Base-by-base conservation (phyloP, 352 stramenopile species). In the Pythium angustatum region DNA sequence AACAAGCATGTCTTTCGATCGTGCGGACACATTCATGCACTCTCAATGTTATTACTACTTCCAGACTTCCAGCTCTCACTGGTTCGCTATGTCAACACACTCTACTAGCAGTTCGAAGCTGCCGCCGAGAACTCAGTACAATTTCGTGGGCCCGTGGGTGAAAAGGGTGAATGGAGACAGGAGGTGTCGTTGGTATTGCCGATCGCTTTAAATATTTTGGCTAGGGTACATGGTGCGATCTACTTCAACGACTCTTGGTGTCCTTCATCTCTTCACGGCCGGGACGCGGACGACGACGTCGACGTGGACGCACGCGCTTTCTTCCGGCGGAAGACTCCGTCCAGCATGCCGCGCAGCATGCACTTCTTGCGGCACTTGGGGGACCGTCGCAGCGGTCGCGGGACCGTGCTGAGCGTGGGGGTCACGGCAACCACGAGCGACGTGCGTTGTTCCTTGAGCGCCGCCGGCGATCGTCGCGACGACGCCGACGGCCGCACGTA, bases 271-370 rank as follows among this genome's bases (percentile, higher is more conserved):
- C 24, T 33, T 52, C 22, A 22, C 33, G 24, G 26, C 19, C 44
- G 7, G 26, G 22, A 30, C 17, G n/a, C n/a, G n/a, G n/a, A n/a
- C n/a, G n/a, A n/a, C n/a, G n/a, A n/a, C 14, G 34, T 44, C 19
- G 33, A 22, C 6, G 52, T n/a, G 9, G 52, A 17, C 53, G 45
- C 45, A 33, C 50, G 50, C 30, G 58, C 41, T 66, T 66, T 73
- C 66, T 73, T 73, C 66, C 66, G 56, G 50, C 58, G 66, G 58
- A 73, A 69, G 56, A 69, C 59, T 49, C 60, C 66, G 43, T 73
- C 60, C n/a, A 73, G 36, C 30, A 73, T 57, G 43, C 49, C 55
- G 1, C 60, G 59, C 15, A 73, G 58, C 26, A 49, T 47, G 34
- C 58, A 64, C 47, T 67, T 72, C 56, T 71, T 71, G 28, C 38